A percentile compares a stretch with the other conserved stretches of the same genome.
Conservation (phyloP, 2,329 filamentous ascomycete species). For the Pestalotiopsis sp. region DNA sequence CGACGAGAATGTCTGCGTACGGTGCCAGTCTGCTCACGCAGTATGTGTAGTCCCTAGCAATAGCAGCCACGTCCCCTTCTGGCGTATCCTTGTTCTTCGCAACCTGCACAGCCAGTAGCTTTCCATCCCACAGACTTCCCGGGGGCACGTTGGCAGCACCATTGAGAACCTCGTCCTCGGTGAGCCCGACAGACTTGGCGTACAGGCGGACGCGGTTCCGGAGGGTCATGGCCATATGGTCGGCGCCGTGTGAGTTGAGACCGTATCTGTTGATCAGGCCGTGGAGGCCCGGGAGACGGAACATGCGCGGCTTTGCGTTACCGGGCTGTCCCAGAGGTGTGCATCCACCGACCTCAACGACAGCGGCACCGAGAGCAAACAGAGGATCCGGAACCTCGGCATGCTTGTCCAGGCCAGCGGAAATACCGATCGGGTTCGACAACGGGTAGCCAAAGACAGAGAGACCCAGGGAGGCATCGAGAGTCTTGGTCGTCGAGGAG, state of each 20-base stretch:
- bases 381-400: conserved; percentile 85
- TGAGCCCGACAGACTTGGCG: conserved; percentile 71
- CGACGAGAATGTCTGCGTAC: conserved; percentile 95
- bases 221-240: conserved; percentile 79
- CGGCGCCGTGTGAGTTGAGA: conserved; percentile 88
- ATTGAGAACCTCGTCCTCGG: conserved; percentile 74
- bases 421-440: conserved; percentile 88
- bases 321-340: conserved; percentile 87
- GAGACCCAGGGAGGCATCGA: conserved; percentile 40
- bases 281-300: conserved; percentile 80
- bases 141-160: conserved; percentile 78
- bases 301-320: conserved; percentile 86
- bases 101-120: conserved; percentile 85
- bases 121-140: conserved; percentile 76
- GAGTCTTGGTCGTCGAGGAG: conserved; percentile 28
- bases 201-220: conserved; percentile 78
- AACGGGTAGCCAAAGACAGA: conserved; percentile 76
- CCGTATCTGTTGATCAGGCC: conserved; percentile 96
- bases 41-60: conserved; percentile 82
- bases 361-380: conserved; percentile 79
- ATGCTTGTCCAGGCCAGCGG: conserved; percentile 94
- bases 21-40: conserved; percentile 81
- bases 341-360: conserved; percentile 91
- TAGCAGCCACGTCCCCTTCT: conserved; percentile 80
- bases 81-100: conserved; percentile 96